A percentile compares a stretch with the other conserved stretches of the same genome.
Evolutionary conservation across 129 eudicot species (phyloP).

Genomic region (Solidago caesia): DNA sequence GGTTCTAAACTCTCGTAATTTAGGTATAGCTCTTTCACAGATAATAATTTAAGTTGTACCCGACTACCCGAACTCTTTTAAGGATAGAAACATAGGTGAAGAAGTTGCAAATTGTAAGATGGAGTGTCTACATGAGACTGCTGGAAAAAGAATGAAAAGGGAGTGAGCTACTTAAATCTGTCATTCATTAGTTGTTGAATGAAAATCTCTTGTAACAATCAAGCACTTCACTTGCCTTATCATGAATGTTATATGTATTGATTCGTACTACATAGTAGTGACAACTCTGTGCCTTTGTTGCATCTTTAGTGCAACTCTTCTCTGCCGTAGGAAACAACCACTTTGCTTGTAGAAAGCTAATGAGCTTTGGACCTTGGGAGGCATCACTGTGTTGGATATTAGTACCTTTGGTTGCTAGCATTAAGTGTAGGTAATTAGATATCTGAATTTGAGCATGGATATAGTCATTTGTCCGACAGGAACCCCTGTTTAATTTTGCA

Average conservation of each 20-base stretch:
- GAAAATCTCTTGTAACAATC: constrained; percentile 17
- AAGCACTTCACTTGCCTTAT: not conserved
- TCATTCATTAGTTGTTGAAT: not conserved
- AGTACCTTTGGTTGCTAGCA: not conserved
- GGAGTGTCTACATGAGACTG: constrained; percentile 14
- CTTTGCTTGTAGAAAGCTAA: not conserved
- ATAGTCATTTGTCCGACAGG: not conserved
- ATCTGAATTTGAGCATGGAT: not conserved
- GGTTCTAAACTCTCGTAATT: constrained; percentile 5
- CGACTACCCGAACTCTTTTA: constrained; percentile 10
- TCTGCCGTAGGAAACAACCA: constrained; percentile 8
- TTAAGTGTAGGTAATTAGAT: not conserved
- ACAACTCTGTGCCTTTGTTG: not conserved
- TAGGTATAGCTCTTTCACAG: constrained; percentile 17
- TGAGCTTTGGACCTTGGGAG: constrained; percentile 10
- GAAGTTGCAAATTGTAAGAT: constrained; percentile 15
- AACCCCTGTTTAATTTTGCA: not conserved
- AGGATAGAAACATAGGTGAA: constrained; percentile 17
- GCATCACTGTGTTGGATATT: not conserved
- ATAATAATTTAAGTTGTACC: constrained; percentile 10
- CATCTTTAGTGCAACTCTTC: constrained; percentile 11
- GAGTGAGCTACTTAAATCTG: constrained; percentile 7
- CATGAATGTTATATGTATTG: not conserved
- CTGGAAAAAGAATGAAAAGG: constrained; percentile 3
- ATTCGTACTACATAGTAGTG: constrained; percentile 2